phyloP scores from a whole-genome alignment of 2,329 filamentous ascomycete species.

The Trichophyton verrucosum region DNA sequence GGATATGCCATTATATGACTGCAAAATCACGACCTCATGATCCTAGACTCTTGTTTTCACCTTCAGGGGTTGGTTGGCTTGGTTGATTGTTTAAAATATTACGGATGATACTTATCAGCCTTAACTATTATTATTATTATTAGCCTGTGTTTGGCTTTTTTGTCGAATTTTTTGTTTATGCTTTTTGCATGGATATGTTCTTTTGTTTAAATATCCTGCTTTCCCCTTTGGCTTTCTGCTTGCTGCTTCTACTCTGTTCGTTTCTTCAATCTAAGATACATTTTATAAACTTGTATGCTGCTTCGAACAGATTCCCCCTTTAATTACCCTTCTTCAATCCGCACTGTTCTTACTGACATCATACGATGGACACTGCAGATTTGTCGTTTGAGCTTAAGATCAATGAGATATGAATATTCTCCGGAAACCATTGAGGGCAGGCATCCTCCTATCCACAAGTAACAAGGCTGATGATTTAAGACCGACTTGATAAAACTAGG shows the following conservation, averaged over 20 bases:
- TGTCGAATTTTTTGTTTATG: background rate
- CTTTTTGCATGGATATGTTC: background rate
- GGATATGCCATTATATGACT: constrained; percentile 1
- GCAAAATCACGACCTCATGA: background rate
- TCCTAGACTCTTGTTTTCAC: constrained; percentile 3
- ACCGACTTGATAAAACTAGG: no score
- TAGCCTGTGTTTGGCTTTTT: background rate
- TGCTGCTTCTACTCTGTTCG: background rate
- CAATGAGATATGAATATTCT: no score
- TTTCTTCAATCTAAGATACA: background rate
- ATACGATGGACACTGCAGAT: background rate
- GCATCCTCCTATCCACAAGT: no score
- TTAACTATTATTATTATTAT: background rate
- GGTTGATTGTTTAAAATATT: background rate
- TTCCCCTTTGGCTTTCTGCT: background rate
- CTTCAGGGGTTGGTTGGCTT: background rate
- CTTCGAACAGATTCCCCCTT: background rate
- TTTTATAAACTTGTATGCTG: background rate
- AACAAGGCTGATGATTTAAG: no score
- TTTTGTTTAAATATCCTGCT: background rate
- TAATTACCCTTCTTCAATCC: background rate
- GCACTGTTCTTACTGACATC: background rate
- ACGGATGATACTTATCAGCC: background rate
- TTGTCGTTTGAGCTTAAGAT: no score
- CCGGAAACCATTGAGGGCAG: no score